Evolutionary conservation across 768 basidiomycete genomes (phyloP).

Genomic region (Trametes sanguinea): DNA sequence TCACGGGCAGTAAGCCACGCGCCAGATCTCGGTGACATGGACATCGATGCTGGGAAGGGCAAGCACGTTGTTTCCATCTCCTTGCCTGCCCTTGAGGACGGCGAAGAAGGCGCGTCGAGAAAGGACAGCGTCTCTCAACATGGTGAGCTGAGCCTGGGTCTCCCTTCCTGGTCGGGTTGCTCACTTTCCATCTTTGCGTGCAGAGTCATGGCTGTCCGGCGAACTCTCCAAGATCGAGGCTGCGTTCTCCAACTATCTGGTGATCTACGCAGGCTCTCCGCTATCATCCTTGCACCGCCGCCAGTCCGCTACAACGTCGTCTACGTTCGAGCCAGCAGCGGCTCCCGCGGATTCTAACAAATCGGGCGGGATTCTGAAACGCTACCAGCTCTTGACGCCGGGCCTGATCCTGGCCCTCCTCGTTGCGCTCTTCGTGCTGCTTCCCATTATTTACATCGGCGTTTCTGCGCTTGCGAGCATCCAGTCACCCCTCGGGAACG

Average conservation of each 20-base stretch:
- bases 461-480: slow-evolving; percentile 72
- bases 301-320: slow-evolving; percentile 31
- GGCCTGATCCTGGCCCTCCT: slow-evolving; percentile 69
- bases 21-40: slow-evolving; percentile 15
- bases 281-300: slow-evolving; percentile 44
- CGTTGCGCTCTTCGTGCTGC: slow-evolving; percentile 62
- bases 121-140: slow-evolving; percentile 52
- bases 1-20: slow-evolving; percentile 44
- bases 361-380: slow-evolving; percentile 64
- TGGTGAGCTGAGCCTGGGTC: slow-evolving; percentile 40
- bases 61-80: slow-evolving; percentile 62
- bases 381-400: slow-evolving; percentile 78
- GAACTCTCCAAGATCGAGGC: slow-evolving; percentile 52
- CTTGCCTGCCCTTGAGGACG: slow-evolving; percentile 49
- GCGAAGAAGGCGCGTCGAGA: slow-evolving; percentile 42
- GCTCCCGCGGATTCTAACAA: slow-evolving; percentile 39
- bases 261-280: slow-evolving; percentile 62
- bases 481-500: slow-evolving; percentile 65
- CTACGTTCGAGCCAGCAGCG: slow-evolving; percentile 15
- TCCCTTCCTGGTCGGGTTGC: not conserved
- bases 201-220: slow-evolving; percentile 31
- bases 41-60: slow-evolving; percentile 45
- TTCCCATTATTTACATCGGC: slow-evolving; percentile 67
- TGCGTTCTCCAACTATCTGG: slow-evolving; percentile 59
- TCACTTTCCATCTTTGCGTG: not conserved